Base-by-base conservation (phyloP, 2,329 filamentous ascomycete genomes). In the Metarhizium robertsii region DNA sequence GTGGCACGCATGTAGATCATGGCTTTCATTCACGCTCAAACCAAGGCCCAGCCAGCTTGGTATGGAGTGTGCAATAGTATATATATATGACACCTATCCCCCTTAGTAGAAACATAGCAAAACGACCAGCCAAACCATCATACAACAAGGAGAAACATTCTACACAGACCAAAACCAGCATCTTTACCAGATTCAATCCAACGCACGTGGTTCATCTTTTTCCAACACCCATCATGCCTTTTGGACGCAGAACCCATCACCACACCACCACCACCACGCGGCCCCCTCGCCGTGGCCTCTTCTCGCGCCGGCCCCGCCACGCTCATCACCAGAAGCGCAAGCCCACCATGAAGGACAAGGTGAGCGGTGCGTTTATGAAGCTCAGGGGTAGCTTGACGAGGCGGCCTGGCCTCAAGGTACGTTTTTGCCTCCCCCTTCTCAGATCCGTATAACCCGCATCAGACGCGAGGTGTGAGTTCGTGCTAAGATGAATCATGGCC, bases 301-400 rank as follows among this genome's bases (percentile, higher is more conserved):
- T 78, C 16, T 59, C 72, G 64, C 61, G 65, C 65, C 68, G 66
- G 67, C 70, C 59, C 2, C 50, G 60, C 2, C 73, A 73, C 2
- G 72, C 74, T 16, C 79, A 83, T 58, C 84, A 87, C 66, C 86
- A 89, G 54, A 80, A 82, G 67, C 83, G 87, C 65, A 82, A 85
- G 64, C 78, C 82, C 3, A 81, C 78, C 43, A 74, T 92, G 61
- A 86, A 86, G 50, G 88, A 92, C 73, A 92, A 92, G 72, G 79
- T 92, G 62, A 85, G 80, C 52, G 89, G 89, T 18, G 88, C 87
- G 0, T 74, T 92, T 68, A 77, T 88, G 73, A 89, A 81, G 74
- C 70, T 92, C 60, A 84, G 83, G 69, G 88, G 89, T 7, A 81
- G 75, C 54, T 66, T 92, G 56, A 91, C 85, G 1, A 71, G 81